Evolutionary conservation across 106 monocot genomes (phyloP).

Genomic region (Ottelia alismoides): DNA sequence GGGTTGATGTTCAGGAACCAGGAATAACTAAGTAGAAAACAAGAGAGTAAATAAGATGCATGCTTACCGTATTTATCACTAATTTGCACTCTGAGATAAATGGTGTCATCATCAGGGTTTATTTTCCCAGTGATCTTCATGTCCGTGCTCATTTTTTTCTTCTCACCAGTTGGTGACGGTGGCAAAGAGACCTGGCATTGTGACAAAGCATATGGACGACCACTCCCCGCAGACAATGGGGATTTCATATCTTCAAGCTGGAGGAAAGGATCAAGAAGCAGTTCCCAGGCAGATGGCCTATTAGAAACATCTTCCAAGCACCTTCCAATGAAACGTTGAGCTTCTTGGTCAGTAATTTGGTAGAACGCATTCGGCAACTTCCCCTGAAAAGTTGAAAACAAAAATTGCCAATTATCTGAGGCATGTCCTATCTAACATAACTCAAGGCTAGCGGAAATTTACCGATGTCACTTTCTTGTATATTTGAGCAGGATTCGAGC

Average conservation of each 20-base stretch:
- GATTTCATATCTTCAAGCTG: constrained; percentile 7
- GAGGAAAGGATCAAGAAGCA: constrained; percentile 73
- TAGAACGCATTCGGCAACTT: constrained; percentile 80
- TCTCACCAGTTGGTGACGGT: neutral
- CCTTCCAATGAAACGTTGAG: constrained; percentile 51
- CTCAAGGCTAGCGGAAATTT: too few species aligned
- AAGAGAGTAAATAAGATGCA: too few species aligned
- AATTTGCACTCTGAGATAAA: constrained; percentile 86
- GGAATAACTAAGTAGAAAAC: too few species aligned
- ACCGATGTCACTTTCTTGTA: constrained; percentile 92
- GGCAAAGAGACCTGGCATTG: neutral
- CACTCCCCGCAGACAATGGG: neutral
- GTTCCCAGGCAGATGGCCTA: constrained; percentile 60
- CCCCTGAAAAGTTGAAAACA: constrained; percentile 51
- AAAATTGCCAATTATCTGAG: neutral
- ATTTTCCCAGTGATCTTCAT: constrained; percentile 94
- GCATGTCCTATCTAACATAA: too few species aligned
- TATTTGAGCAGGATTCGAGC: constrained; percentile 91
- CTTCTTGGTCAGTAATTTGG: constrained; percentile 45
- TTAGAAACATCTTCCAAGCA: constrained; percentile 46
- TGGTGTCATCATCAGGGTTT: constrained; percentile 69
- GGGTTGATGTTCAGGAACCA: too few species aligned
- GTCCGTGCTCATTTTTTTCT: constrained; percentile 6
- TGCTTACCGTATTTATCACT: constrained; percentile 45
- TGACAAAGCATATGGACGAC: neutral